Conservation (phyloP, 1,139 yeast species). For the Hyphopichia wangnamkhiaoensis region DNA sequence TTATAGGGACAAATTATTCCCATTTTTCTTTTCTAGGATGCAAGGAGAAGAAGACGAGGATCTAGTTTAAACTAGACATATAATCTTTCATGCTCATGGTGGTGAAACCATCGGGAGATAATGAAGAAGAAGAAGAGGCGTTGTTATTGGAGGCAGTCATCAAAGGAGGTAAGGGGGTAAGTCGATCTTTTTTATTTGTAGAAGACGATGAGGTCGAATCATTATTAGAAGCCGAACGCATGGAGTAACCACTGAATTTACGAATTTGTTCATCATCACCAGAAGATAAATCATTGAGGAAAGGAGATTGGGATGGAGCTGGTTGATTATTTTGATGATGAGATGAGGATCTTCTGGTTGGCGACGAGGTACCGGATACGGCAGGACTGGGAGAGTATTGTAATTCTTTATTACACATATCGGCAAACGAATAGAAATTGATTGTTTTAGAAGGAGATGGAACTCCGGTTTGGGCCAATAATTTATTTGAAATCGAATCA, state of each 20-base stretch:
- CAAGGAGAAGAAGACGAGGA: background rate
- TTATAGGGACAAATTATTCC: too few species aligned
- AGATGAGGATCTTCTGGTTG: slow-evolving; percentile 8
- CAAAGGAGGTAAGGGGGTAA: background rate
- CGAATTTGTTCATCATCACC: slow-evolving; percentile 1
- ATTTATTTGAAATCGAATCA: background rate
- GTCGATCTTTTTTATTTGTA: background rate
- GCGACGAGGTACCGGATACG: slow-evolving; percentile 3
- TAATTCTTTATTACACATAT: slow-evolving; percentile 24
- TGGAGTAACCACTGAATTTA: background rate
- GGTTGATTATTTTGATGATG: slow-evolving; percentile 2
- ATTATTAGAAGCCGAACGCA: too few species aligned
- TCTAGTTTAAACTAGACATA: slow-evolving; percentile 2
- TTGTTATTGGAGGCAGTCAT: slow-evolving; percentile 1
- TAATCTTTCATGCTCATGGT: slow-evolving; percentile 24
- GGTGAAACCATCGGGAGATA: slow-evolving; percentile 10
- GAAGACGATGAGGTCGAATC: slow-evolving; percentile 4
- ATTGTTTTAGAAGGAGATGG: slow-evolving; percentile 15
- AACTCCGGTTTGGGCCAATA: background rate
- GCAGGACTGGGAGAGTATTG: slow-evolving; percentile 1
- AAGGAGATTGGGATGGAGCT: background rate
- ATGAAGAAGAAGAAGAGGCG: background rate
- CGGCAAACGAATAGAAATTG: slow-evolving; percentile 36
- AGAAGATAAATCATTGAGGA: too few species aligned
- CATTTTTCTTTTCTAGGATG: too few species aligned